phyloP scores from a whole-genome alignment of 2,329 filamentous ascomycete species.

The Cytospora piceae region DNA sequence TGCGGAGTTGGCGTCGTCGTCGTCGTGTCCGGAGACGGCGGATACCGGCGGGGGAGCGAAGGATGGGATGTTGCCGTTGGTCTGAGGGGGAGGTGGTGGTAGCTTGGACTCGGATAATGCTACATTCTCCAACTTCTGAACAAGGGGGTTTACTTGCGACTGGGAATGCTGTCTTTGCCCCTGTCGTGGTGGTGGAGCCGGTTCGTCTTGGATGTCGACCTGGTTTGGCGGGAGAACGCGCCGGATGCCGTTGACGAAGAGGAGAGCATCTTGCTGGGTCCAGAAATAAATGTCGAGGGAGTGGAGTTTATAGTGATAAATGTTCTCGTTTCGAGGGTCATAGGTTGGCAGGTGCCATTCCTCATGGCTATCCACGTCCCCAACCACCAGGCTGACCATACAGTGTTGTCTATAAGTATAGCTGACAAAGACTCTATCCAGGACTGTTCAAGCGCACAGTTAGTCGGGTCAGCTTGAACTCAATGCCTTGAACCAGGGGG shows the following conservation, averaged over 20 bases:
- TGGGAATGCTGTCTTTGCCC: constrained; percentile 41
- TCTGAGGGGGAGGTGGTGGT: constrained; percentile 31
- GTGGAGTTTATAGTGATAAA: constrained; percentile 78
- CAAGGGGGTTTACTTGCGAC: constrained; percentile 66
- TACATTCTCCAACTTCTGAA: constrained; percentile 73
- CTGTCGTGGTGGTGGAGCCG: constrained; percentile 50
- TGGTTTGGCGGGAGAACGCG: constrained; percentile 65
- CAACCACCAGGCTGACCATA: constrained; percentile 69
- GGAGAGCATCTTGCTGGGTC: constrained; percentile 71
- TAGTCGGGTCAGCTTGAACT: constrained; percentile 27
- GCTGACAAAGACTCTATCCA: constrained; percentile 66
- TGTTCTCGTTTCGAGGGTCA: constrained; percentile 73
- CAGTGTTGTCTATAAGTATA: constrained; percentile 78
- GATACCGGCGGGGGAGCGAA: constrained; percentile 49
- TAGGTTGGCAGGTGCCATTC: constrained; percentile 78
- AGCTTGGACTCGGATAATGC: constrained; percentile 65
- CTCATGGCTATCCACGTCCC: constrained; percentile 54
- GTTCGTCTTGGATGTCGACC: constrained; percentile 68
- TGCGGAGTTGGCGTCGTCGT: constrained; percentile 35
- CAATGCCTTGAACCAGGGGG: background rate
- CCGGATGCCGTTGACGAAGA: constrained; percentile 70
- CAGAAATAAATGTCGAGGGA: constrained; percentile 80
- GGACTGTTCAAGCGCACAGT: constrained; percentile 48
- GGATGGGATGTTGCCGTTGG: constrained; percentile 35
- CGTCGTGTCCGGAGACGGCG: constrained; percentile 37